These are phyloP conservation scores for Blastomyces parvus DNA, from an alignment of 2,329 filamentous ascomycete species.

Conservation along the genomic window DNA sequence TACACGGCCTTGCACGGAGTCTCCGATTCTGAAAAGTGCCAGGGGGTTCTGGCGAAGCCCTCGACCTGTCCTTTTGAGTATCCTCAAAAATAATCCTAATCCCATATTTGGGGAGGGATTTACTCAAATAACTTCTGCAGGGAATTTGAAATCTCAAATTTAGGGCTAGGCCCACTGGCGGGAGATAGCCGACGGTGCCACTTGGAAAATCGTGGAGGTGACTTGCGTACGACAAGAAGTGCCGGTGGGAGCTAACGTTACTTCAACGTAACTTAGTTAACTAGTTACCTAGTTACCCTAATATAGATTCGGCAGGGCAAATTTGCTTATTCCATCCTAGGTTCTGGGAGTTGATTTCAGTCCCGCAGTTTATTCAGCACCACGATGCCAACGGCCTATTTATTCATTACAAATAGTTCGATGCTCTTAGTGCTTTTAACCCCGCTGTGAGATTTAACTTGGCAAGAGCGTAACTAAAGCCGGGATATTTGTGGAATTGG, in stretches of 20 bases:
- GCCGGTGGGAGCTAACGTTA: background rate
- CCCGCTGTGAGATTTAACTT: background rate
- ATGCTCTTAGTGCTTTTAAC: background rate
- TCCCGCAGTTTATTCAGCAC: background rate
- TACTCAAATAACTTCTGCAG: background rate
- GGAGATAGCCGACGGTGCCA: background rate
- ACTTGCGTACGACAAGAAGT: background rate
- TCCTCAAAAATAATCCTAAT: conserved; percentile 4
- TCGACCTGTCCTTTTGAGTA: background rate
- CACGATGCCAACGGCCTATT: background rate
- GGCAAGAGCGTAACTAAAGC: background rate
- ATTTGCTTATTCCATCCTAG: background rate
- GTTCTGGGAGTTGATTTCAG: background rate
- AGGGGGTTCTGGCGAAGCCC: background rate
- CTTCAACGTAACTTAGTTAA: too few relatives aligned
- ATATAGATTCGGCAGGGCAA: background rate
- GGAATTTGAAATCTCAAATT: background rate
- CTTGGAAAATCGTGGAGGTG: background rate
- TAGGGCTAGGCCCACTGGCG: background rate
- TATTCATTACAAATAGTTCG: background rate
- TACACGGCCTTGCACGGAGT: background rate
- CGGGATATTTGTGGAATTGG: background rate
- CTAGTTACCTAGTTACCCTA: background rate
- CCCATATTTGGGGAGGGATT: background rate
- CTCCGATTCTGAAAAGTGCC: background rate